Evolutionary conservation across 2,329 filamentous ascomycete species (phyloP), one percentile per base, ranked within the genome.

Genomic region (Penicillium sp.): DNA sequence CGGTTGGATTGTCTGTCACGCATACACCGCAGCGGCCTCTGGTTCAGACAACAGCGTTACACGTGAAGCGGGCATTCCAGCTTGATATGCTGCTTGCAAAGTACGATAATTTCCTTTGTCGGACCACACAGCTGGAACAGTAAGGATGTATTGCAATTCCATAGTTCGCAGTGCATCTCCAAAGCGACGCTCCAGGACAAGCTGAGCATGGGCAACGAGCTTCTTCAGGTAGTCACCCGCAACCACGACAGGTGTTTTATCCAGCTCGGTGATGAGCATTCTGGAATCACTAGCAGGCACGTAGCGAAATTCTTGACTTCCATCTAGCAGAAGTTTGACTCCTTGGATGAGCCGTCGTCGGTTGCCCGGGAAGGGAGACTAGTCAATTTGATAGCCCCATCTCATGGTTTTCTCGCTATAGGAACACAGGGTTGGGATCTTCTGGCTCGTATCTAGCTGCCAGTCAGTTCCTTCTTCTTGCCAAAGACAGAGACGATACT

Each of bases 101-200:
- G 70, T 72, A 6, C 46, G 30, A 46, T 72, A 61, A 41, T 70
- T 69, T 0, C 64, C 70, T 35, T 66, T 70, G 36, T 72, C 70
- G 0, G 69, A 69, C 68, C 70, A 73, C 0, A 73, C 64, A 2
- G 70, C 70, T 0, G 70, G 70, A 1, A 70, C 65, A 1, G 66
- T 66, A 1, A 73, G 42, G 1, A 71, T 45, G 30, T 58, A 72
- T 27, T 62, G 43, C 19, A 64, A 46, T 11, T 64, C 38, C 44
- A 67, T 61, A 1, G 40, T 34, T 8, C 59, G 34, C 5, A 61
- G 38, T 0, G 51, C 36, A 2, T 29, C 14, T 5, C 57, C 56
- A 47, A 63, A 58, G 1, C 58, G 53, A 11, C 39, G 46, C 0
- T 32, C 23, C 10, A 65, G 42, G 36, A 54, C 35, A 27, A 41